Evolutionary conservation across 768 basidiomycete genomes (phyloP), one percentile per base, ranked within the genome.

Genomic region (Mycena albidolilacea): DNA sequence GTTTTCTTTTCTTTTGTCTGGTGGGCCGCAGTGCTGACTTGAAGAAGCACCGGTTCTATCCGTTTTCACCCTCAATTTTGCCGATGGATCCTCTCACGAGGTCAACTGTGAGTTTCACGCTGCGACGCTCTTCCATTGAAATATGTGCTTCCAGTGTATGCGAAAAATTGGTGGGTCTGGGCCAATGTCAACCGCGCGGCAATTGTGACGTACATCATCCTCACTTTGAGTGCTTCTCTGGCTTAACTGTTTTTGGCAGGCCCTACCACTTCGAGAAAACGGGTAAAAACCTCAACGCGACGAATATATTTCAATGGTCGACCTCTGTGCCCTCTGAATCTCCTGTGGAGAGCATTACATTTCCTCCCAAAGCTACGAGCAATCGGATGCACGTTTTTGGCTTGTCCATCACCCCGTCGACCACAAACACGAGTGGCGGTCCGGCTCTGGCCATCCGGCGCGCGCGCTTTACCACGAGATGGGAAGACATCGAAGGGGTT

Each of bases 361-460:
- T 90, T 62, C 90, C 88, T 0, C 72, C 77, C 0, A 73, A 71
- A 1, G 67, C 78, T 37, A 76, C 75, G 14, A 37, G 70, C 2
- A 81, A 83, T 58, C 82, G 86, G 44, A 81, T 89, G 5, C 87
- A 88, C 69, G 63, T 88, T 15, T 88, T 88, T 48, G 86, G 84
- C 0, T 79, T 89, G 64, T 83, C 87, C 1, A 76, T 88, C 37
- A 81, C 87, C 0, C 82, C 81, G 8, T 79, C 84, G 3, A 63
- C 71, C 35, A 38, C 72, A 17, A 54, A 72, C 39, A 58, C 73
- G 15, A 75, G 69, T 2, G 69, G 77, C 1, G 59, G 69, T 0
- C 82, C 84, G 0, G 79, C 77, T 0, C 80, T 89, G 38, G 81
- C 84, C 19, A 76, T 89, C 61, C 86, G 86, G 38, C 80, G 79